Conservation (phyloP, 257 asterid genomes). For the Solanum sparsipilum region DNA sequence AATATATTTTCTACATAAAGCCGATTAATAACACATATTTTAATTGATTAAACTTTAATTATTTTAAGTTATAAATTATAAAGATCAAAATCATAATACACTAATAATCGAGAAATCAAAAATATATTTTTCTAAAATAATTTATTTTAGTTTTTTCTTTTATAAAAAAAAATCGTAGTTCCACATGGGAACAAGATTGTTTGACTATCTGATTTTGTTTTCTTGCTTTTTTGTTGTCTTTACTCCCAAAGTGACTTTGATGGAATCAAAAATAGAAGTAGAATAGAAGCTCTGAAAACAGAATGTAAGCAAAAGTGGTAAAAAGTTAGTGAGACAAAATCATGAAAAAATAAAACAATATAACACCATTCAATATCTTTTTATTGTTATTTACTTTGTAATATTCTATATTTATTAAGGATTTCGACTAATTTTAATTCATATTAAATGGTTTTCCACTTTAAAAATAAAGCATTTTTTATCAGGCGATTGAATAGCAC, state of each 20-base stretch:
- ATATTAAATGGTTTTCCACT: not conserved
- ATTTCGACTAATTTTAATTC: not conserved
- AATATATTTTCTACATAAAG: not conserved
- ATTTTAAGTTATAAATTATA: not conserved
- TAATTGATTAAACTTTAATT: not conserved
- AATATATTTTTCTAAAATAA: not conserved
- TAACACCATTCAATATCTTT: not conserved
- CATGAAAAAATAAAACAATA: not conserved
- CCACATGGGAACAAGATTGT: not conserved
- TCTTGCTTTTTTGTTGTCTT: not conserved
- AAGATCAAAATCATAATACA: not conserved
- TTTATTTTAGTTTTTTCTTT: not conserved
- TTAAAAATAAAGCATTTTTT: not conserved
- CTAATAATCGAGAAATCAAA: not conserved
- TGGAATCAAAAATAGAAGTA: constrained; percentile 13
- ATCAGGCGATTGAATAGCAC: not conserved
- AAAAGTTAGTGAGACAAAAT: not conserved
- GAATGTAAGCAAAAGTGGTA: constrained; percentile 33
- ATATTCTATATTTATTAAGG: not conserved
- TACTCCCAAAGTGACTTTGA: constrained; percentile 1
- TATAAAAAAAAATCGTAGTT: not conserved
- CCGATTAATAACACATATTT: not conserved
- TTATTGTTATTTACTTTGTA: not conserved
- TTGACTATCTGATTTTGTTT: not conserved
- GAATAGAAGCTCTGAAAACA: constrained; percentile 35